Conservation (phyloP, 495 filamentous ascomycete species). For the Mycothermus thermophilus region DNA sequence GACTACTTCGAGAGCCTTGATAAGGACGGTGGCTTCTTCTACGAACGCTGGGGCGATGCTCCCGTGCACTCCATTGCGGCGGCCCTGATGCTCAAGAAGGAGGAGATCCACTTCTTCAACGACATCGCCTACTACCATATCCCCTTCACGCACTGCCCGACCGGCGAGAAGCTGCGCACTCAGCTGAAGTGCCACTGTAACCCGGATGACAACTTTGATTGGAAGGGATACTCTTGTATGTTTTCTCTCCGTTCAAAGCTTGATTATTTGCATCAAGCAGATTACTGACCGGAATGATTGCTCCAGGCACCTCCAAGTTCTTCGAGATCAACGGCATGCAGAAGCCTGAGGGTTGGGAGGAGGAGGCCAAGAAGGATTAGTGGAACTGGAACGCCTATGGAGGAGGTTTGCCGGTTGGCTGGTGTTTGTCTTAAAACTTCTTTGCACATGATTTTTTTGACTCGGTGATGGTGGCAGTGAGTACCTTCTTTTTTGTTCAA, state of each 20-base stretch:
- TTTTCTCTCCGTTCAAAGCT: constrained; percentile 5
- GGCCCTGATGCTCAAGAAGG: constrained; percentile 68
- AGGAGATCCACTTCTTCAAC: constrained; percentile 95
- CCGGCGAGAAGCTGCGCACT: constrained; percentile 61
- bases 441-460: not conserved
- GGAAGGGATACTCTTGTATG: constrained; percentile 94
- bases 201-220: constrained; percentile 94
- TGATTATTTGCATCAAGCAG: no score
- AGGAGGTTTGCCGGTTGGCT: no score
- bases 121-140: constrained; percentile 98
- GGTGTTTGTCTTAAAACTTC: no score
- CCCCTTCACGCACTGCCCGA: constrained; percentile 97
- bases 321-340: constrained; percentile 66
- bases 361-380: constrained; percentile 44
- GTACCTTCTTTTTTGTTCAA: no score
- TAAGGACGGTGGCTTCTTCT: constrained; percentile 79
- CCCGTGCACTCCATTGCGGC: constrained; percentile 93
- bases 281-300: no score
- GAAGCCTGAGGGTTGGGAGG: constrained; percentile 72
- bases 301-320: constrained; percentile 60
- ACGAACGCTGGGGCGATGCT: constrained; percentile 85
- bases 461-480: no score
- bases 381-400: no score
- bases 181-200: constrained; percentile 88
- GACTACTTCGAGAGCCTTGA: constrained; percentile 75